Conservation (phyloP, 257 asterid species). For the Lycium ferocissimum region DNA sequence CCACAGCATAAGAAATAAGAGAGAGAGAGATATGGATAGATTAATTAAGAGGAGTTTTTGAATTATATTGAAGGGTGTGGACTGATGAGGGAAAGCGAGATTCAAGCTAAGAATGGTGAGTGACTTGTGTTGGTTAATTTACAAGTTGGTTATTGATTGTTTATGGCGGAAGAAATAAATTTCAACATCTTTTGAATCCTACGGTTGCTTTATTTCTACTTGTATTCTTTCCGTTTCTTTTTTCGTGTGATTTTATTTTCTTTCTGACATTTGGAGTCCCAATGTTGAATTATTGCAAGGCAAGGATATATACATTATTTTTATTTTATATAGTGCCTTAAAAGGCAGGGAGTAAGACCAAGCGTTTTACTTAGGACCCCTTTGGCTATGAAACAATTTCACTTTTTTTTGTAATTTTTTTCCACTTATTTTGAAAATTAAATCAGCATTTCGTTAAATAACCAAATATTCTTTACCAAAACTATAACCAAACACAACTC, state of each 20-base stretch:
- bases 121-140: constrained; percentile 20
- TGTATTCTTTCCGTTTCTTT: background rate
- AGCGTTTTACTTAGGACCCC: too few species aligned
- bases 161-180: constrained; percentile 27
- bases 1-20: too few species aligned
- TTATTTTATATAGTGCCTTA: too few species aligned
- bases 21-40: background rate
- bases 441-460: too few species aligned
- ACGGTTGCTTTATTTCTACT: background rate
- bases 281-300: too few species aligned
- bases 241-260: background rate
- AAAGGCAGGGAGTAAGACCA: too few species aligned
- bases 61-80: background rate
- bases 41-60: background rate
- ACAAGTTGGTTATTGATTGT: constrained; percentile 1
- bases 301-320: too few species aligned
- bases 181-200: background rate
- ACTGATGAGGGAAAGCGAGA: constrained; percentile 27
- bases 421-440: too few species aligned
- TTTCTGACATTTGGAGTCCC: background rate
- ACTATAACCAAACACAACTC: too few species aligned
- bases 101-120: constrained; percentile 18
- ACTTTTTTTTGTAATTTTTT: too few species aligned
- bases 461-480: too few species aligned
- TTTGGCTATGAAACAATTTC: too few species aligned